A percentile compares a stretch with the other conserved stretches of the same genome.
phyloP scores from a whole-genome alignment of 805 yeast species.

The Lipomyces starkeyi region DNA sequence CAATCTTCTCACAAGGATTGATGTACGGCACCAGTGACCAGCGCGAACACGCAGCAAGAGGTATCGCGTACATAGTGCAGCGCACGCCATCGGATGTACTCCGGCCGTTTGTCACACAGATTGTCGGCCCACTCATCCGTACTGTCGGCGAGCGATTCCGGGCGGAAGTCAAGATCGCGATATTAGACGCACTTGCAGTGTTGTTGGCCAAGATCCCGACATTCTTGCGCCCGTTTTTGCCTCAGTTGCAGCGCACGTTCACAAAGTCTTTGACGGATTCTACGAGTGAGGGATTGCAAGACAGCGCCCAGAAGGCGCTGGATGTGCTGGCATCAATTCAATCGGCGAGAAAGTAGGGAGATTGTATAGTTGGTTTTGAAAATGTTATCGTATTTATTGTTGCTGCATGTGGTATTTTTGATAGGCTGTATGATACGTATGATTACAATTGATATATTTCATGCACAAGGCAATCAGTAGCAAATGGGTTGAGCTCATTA shows the following conservation, averaged over 20 bases:
- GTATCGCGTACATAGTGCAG: constrained; percentile 83
- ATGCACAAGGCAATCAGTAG: not conserved
- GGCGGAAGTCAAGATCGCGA: constrained; percentile 93
- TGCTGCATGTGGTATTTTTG: not conserved
- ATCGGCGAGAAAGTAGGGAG: constrained; percentile 13
- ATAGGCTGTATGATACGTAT: not conserved
- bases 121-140: constrained; percentile 97
- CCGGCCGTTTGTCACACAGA: constrained; percentile 86
- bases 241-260: constrained; percentile 96
- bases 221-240: constrained; percentile 91
- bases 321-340: constrained; percentile 61
- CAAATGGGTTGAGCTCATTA: no score
- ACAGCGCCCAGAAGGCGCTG: constrained; percentile 86
- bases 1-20: constrained; percentile 91
- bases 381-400: not conserved
- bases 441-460: not conserved
- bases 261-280: constrained; percentile 88
- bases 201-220: constrained; percentile 84
- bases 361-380: not conserved
- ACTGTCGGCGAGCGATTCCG: constrained; percentile 95
- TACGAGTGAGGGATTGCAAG: constrained; percentile 66
- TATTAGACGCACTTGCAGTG: constrained; percentile 79
- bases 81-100: constrained; percentile 75
- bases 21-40: constrained; percentile 89
- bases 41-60: constrained; percentile 85